Evolutionary conservation across 176 grass and related monocot genomes (phyloP).

Genomic region (Aechmea fasciata): DNA sequence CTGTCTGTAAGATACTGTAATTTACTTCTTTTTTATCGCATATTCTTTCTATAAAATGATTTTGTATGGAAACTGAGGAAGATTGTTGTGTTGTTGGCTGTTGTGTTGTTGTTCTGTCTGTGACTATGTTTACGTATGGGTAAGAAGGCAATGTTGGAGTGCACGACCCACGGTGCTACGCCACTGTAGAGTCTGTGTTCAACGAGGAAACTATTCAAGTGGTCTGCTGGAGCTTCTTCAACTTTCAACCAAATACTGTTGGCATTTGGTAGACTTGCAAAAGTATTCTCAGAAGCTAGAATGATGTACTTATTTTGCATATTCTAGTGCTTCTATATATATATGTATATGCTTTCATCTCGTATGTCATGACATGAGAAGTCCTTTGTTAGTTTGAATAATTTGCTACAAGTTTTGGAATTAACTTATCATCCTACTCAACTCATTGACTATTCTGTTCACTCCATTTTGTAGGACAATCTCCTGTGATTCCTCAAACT

Average conservation of each 20-base stretch:
- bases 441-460: background rate
- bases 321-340: conserved; percentile 12
- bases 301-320: conserved; percentile 13
- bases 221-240: conserved; percentile 17
- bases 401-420: background rate
- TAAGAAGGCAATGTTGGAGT: conserved; percentile 26
- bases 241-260: conserved; percentile 14
- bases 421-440: conserved; percentile 2
- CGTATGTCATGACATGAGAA: background rate
- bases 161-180: conserved; percentile 21
- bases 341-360: background rate
- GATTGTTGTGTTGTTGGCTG: conserved; percentile 34
- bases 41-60: conserved; percentile 8
- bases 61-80: conserved; percentile 28
- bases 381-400: too few relatives aligned
- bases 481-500: conserved; percentile 17
- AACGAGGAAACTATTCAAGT: conserved; percentile 9
- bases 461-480: conserved; percentile 2
- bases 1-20: background rate
- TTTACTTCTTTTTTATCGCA: background rate
- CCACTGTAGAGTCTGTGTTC: conserved; percentile 22
- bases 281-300: conserved; percentile 16
- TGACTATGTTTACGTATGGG: conserved; percentile 20
- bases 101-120: conserved; percentile 23
- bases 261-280: conserved; percentile 21